Percentiles rank a stretch among this genome's conserved stretches.
These are phyloP conservation scores for Linanthus parryae DNA, from an alignment of 148 eudicot genomes.

Conservation along the genomic window DNA sequence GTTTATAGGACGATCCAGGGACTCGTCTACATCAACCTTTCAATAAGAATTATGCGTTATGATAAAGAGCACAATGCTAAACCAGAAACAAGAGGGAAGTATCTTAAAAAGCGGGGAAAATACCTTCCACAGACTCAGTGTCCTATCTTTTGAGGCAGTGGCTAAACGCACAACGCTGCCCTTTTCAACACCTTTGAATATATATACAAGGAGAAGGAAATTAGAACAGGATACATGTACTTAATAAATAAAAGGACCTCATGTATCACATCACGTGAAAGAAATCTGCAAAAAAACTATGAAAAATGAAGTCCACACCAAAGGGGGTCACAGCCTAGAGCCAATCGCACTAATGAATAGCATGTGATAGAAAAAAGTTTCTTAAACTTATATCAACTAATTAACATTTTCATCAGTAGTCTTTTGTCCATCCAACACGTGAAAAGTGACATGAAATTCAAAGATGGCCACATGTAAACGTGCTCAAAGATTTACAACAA, in stretches of 20 bases:
- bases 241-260: too few species aligned
- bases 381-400: too few species aligned
- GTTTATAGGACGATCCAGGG: slow-evolving; percentile 33
- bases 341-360: too few species aligned
- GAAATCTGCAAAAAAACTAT: too few species aligned
- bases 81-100: neutral
- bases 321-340: too few species aligned
- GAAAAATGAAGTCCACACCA: too few species aligned
- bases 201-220: too few species aligned
- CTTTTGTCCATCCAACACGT: neutral
- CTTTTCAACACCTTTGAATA: slow-evolving; percentile 34
- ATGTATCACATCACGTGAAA: too few species aligned
- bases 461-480: neutral
- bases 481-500: neutral
- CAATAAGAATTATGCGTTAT: neutral
- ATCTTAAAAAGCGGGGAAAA: slow-evolving; percentile 2
- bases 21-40: slow-evolving; percentile 49
- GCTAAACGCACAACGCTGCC: slow-evolving; percentile 34
- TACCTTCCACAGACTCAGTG: slow-evolving; percentile 90
- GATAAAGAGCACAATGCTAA: neutral
- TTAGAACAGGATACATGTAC: too few species aligned
- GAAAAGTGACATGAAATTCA: neutral
- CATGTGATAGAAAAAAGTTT: too few species aligned
- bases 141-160: slow-evolving; percentile 89
- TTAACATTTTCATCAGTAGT: too few species aligned